Conservation (phyloP, 352 stramenopile species). For the Pythium chondricola region DNA sequence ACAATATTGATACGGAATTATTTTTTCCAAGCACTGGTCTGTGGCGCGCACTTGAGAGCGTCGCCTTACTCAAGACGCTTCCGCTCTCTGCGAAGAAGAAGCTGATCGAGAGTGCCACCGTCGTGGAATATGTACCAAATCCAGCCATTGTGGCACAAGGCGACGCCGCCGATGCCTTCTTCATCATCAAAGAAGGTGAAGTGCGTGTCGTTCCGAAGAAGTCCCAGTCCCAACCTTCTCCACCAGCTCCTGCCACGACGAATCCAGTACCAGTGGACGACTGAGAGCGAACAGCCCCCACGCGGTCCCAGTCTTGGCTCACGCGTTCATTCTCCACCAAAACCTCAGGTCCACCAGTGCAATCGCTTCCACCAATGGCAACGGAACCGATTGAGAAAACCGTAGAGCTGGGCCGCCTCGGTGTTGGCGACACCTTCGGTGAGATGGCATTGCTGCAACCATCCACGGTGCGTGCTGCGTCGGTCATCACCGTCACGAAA, state of each 20-base stretch:
- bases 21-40: no score
- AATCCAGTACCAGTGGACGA: neutral
- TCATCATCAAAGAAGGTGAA: slow-evolving; percentile 49
- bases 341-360: neutral
- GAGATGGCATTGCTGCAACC: slow-evolving; percentile 46
- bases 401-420: slow-evolving; percentile 33
- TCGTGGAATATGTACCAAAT: slow-evolving; percentile 35
- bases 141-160: slow-evolving; percentile 43
- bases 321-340: neutral
- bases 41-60: slow-evolving; percentile 46
- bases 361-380: slow-evolving; percentile 1
- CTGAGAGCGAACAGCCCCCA: neutral
- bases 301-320: neutral
- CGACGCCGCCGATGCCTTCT: slow-evolving; percentile 48
- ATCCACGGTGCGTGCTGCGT: slow-evolving; percentile 56
- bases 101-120: slow-evolving; percentile 29
- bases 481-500: slow-evolving; percentile 47
- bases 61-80: slow-evolving; percentile 44
- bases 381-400: slow-evolving; percentile 4
- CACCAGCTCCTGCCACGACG: neutral
- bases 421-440: slow-evolving; percentile 54
- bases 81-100: slow-evolving; percentile 34
- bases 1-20: no score
- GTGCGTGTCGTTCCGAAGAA: slow-evolving; percentile 28
- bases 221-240: no score